Evolutionary conservation across 2,329 filamentous ascomycete species (phyloP).

Genomic region (Apiospora phragmitis): DNA sequence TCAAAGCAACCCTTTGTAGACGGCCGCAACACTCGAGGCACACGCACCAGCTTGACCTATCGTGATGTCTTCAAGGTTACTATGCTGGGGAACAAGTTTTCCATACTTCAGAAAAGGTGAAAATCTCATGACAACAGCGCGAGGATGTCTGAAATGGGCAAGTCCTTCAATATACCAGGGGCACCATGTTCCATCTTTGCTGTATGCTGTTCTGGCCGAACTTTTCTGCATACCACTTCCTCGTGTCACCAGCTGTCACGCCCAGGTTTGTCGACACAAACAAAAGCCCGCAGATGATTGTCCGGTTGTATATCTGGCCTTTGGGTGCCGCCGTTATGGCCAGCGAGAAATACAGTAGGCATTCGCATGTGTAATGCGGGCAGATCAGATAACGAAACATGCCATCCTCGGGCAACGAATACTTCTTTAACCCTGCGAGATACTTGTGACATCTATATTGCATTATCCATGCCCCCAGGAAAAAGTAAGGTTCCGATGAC

Average conservation of each 20-base stretch:
- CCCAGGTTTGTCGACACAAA: conserved; percentile 82
- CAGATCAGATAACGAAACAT: conserved; percentile 74
- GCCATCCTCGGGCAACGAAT: conserved; percentile 74
- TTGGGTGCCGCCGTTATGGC: conserved; percentile 71
- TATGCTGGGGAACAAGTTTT: conserved; percentile 69
- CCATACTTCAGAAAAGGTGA: conserved; percentile 45
- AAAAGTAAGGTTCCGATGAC: conserved; percentile 63
- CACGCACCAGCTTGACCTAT: conserved; percentile 74
- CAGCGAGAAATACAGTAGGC: conserved; percentile 78
- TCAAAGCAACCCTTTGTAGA: conserved; percentile 45
- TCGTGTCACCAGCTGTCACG: conserved; percentile 76
- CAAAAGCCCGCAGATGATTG: conserved; percentile 65
- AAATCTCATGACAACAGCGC: conserved; percentile 26
- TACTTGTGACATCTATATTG: conserved; percentile 76
- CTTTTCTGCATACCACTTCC: conserved; percentile 74
- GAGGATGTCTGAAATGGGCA: background rate
- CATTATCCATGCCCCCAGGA: conserved; percentile 67
- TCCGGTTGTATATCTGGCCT: conserved; percentile 67
- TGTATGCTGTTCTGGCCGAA: conserved; percentile 69
- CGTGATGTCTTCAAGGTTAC: conserved; percentile 84
- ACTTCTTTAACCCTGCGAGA: conserved; percentile 73
- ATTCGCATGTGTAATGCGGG: conserved; percentile 91
- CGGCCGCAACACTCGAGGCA: conserved; percentile 58
- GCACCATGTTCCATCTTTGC: conserved; percentile 74
- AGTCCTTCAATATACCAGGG: conserved; percentile 57